These are phyloP conservation scores for Dentipellis sp. DNA, from an alignment of 768 basidiomycete genomes.

Conservation along the genomic window DNA sequence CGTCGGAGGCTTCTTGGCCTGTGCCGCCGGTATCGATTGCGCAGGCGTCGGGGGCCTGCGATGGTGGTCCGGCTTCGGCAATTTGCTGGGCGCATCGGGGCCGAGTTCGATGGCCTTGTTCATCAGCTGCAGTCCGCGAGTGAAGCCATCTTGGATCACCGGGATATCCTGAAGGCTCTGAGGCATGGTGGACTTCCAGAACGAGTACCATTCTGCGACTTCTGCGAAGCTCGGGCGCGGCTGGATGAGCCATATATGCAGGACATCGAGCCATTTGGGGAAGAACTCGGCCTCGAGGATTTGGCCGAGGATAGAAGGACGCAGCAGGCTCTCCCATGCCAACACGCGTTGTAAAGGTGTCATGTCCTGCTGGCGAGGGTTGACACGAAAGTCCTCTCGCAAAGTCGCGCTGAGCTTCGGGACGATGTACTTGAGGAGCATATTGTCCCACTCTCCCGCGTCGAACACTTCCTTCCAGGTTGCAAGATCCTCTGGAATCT, in stretches of 20 bases:
- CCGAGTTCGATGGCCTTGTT: constrained; percentile 88
- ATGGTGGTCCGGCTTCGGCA: constrained; percentile 64
- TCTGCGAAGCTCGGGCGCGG: constrained; percentile 84
- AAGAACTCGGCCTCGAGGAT: constrained; percentile 90
- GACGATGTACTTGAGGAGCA: constrained; percentile 84
- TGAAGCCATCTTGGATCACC: constrained; percentile 73
- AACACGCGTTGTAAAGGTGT: constrained; percentile 68
- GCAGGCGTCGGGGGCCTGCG: constrained; percentile 20
- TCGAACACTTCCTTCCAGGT: constrained; percentile 79
- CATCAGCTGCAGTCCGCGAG: constrained; percentile 86
- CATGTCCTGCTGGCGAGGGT: constrained; percentile 88
- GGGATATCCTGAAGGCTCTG: constrained; percentile 56
- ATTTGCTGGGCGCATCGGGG: constrained; percentile 55
- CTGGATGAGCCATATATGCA: constrained; percentile 91
- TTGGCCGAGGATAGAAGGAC: constrained; percentile 69
- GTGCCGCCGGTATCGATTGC: constrained; percentile 25
- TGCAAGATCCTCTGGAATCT: constrained; percentile 62
- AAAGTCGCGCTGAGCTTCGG: constrained; percentile 82
- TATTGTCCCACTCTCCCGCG: constrained; percentile 77
- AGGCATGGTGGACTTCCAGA: constrained; percentile 79
- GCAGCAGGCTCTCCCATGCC: constrained; percentile 67
- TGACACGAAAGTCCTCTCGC: constrained; percentile 81
- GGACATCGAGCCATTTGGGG: constrained; percentile 90
- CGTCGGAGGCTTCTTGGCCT: constrained; percentile 32
- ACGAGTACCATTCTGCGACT: constrained; percentile 87